Evolutionary conservation across 768 basidiomycete genomes (phyloP), one percentile per base, ranked within the genome.

Genomic region (Rubroboletus pulcherrimus): DNA sequence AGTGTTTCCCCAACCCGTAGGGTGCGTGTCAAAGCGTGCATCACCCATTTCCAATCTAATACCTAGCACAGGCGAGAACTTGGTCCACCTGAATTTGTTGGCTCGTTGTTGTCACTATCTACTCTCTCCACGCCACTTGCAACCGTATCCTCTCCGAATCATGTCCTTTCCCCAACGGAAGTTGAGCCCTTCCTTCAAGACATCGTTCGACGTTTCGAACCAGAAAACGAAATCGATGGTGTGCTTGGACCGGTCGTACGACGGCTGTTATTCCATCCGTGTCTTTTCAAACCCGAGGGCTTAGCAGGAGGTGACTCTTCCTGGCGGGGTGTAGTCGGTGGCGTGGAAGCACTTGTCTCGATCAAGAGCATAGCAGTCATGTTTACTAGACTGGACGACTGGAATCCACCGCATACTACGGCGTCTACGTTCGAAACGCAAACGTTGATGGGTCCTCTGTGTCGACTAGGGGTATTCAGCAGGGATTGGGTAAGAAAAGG

Each of bases 1-100:
- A 38, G 95, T 98, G 88, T 98, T 99, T 62, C 90, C 93, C 46
- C 92, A 97, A 62, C 95, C 94, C 10, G 53, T 72, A 51, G 81
- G 83, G 93, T 91, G 70, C 56, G 81, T 75, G 26, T 45, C 21
- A 47, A 34, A 17, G 7, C 17, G 21, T 49, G 34, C 14, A 37
- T 38, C 33, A 42, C 24, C 15, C 33, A 26, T n/a, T 21, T 37
- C 26, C 46, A 14, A 21, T 46, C 51, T 54, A 31, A 68, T 53
- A 26, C 24, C 35, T 38, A 19, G 7, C 35, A 35, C 53, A 91
- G 90, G 8, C 87, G 87, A 65, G 75, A 76, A 1, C 73, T 89
- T 49, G 96, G 96, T 12, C 76, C 91, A 1, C 73, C 81, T 17
- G 97, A 98, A 67, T 81, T 98, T 34, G 78, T 93, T n/a, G 78